Evolutionary conservation across 2,329 filamentous ascomycete species (phyloP), one percentile per base, ranked within the genome.

Genomic region (Fusarium anguioides): DNA sequence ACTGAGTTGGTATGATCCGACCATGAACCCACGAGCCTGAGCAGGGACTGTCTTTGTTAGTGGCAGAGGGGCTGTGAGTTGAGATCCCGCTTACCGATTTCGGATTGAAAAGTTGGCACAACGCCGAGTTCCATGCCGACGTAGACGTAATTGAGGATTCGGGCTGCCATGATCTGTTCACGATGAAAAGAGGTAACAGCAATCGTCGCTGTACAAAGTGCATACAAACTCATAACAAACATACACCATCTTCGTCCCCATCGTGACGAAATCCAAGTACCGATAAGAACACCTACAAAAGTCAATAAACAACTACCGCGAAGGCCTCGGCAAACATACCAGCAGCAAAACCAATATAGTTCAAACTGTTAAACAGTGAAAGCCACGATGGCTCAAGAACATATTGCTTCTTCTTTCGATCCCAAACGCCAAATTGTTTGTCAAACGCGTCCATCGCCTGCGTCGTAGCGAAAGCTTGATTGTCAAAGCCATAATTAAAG

Each of bases 401-500:
- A 31, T 76, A 80, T 4, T 53, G 49, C 3, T 68, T 61, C 4
- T 57, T 61, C 11, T 21, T 48, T 60, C 41, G 60, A 35, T 78
- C 57, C 26, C 65, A 75, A 4, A 69, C 61, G 0, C 78, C 78
- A 47, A 80, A 80, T 20, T 77, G 72, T 21, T 64, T 69, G 8
- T 71, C 71, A 49, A 78, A 81, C 3, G 75, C 50, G 14, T 73
- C 65, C 79, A 80, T 80, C 4, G 78, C 75, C 62, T 80, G 78
- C 0, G 69, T 73, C 1, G 73, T 76, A 0, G 76, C 71, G 46
- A 79, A 78, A 0, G 72, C 79, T 42, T 78, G 75, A 39, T 80
- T 78, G 50, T 80, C 78, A 18, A 81, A 79, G 26, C 78, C 78
- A 74, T 79, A 81, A 52, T 80, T 81, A 54, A 80, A 76, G 1